Evolutionary conservation across 345 rosid species (phyloP), one percentile per base, ranked within the genome.

Genomic region (Stellera chamaejasme): DNA sequence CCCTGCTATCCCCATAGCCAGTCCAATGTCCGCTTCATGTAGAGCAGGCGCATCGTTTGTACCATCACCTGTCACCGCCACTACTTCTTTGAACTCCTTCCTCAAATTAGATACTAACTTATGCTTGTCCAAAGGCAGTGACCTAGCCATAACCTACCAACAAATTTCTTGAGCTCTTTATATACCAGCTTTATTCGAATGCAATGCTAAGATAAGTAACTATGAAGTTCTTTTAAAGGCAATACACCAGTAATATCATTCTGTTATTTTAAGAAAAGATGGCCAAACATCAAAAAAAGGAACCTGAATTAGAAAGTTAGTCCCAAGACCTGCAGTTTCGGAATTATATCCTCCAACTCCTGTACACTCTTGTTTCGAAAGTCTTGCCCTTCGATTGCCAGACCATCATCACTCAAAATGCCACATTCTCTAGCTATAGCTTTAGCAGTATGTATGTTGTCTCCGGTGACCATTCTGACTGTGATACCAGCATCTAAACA

Each of bases 1-100:
- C 63, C 96, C 98, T 48, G 96, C 90, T 60, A 84, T 86, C 53
- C 98, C 96, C 96, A 92, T 92, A 12, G 98, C 90, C 55, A 92
- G 87, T 63, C 98, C 98, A 67, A 92, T 88, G 70, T 88, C 95
- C 2, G 96, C 85, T 67, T 88, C 95, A 60, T 80, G 85, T 83
- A 88, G 72, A 13, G 98, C 98, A 44, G 98, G 98, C 13, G 96
- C 95, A 68, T 85, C 96, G 41, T 92, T 92, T 60, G 98, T 92
- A 60, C 98, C 98, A 45, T 92, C 98, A 52, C 96, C 96, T 56
- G 95, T 92, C 56, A 88, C 98, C 2, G 96, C 90, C 48, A 88
- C 96, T 11, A 92, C 90, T 66, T 88, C 90, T 52, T 66, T 71
- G 6, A 60, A 66, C 23, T 68, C 70, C 61, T 68, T 70, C 59